Evolutionary conservation across 257 asterid species (phyloP), one percentile per base, ranked within the genome.

Genomic region (Solanum megistacrolobum): DNA sequence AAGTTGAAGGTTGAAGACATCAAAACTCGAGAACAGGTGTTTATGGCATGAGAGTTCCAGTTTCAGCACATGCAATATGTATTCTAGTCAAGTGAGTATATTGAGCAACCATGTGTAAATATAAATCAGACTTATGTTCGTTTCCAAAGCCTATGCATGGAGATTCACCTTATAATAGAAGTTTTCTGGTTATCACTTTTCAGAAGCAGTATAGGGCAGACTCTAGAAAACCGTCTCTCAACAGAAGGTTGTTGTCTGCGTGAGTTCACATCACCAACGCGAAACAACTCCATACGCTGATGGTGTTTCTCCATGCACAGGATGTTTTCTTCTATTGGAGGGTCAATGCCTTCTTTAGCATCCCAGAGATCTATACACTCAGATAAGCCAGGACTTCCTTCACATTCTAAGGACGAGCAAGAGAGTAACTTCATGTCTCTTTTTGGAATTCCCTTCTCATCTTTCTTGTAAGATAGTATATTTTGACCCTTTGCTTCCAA

Each of bases 261-360:
- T 48, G 91, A 89, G 74, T 82, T 90, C 90, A 86, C 92, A 83
- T 89, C 89, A 74, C 89, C 91, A 86, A 95, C 48, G 84, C 94
- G 69, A 89, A 93, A 87, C 84, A 93, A 92, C 52, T 93, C 92
- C 90, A 91, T 92, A 66, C 90, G 93, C 88, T 74, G 92, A n/a
- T 29, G 71, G 90, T 96, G 94, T 89, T 92, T 96, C 89, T 92
- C 94, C 91, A 89, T 89, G 90, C 94, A 95, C 74, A 94, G 90
- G 90, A 93, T 84, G 90, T 90, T 93, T 90, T 96, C 98, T 89
- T 92, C 95, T 60, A 93, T 62, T 25, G 98, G 99, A 89, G 98
- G 95, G 85, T 66, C 89, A 86, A 93, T 87, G 74, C 91, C 94
- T 87, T 91, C 82, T 90, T 81, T 72, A 87, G 88, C 87, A 91